These are phyloP conservation scores for Plenodomus biglobosus DNA, from an alignment of 2,329 filamentous ascomycete genomes.

Conservation along the genomic window DNA sequence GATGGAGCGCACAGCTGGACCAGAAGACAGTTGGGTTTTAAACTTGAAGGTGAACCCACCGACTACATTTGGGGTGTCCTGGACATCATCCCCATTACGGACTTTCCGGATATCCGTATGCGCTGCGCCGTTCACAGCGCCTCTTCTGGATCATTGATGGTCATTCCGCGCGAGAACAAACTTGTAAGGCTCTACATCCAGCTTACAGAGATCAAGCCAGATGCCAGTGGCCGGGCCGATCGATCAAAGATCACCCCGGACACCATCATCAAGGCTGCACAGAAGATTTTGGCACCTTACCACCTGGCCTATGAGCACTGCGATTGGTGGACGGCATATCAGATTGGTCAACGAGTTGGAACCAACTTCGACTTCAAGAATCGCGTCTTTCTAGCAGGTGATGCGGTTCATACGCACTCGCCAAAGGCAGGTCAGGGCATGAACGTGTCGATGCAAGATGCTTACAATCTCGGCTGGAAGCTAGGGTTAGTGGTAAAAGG, in stretches of 20 bases:
- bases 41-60: constrained; percentile 58
- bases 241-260: constrained; percentile 65
- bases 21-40: constrained; percentile 58
- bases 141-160: constrained; percentile 61
- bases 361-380: constrained; percentile 58
- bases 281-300: constrained; percentile 68
- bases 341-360: constrained; percentile 67
- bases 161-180: constrained; percentile 65
- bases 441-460: constrained; percentile 72
- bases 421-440: constrained; percentile 71
- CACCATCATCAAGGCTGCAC: constrained; percentile 63
- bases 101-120: constrained; percentile 63
- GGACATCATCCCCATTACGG: constrained; percentile 56
- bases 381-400: constrained; percentile 70
- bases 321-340: constrained; percentile 69
- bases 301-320: constrained; percentile 64
- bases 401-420: constrained; percentile 60
- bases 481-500: constrained; percentile 53
- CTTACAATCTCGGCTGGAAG: constrained; percentile 62
- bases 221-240: constrained; percentile 53
- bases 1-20: constrained; percentile 71
- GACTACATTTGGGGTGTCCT: constrained; percentile 58
- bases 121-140: constrained; percentile 61
- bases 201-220: constrained; percentile 54
- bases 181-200: constrained; percentile 68